These are phyloP conservation scores for Metschnikowia bowlesiae DNA, from an alignment of 805 yeast species.

Conservation along the genomic window DNA sequence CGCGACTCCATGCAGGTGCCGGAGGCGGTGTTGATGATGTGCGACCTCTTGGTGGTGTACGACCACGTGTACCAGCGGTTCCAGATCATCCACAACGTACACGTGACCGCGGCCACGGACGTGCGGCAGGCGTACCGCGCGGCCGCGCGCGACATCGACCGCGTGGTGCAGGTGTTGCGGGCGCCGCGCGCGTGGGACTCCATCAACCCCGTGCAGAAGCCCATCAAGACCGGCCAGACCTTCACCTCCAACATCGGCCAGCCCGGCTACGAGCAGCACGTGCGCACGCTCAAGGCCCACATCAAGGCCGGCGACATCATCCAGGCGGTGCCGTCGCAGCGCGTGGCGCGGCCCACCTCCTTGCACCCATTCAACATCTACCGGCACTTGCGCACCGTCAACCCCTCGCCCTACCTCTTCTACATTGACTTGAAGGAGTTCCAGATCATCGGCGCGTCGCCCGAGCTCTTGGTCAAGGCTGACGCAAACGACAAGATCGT, in stretches of 20 bases:
- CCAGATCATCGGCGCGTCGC: slow-evolving; percentile 96
- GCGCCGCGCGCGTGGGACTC: slow-evolving; percentile 41
- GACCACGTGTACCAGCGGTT: slow-evolving; percentile 93
- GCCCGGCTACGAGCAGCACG: slow-evolving; percentile 87
- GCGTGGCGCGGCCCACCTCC: slow-evolving; percentile 92
- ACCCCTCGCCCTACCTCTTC: slow-evolving; percentile 96
- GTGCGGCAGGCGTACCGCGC: slow-evolving; percentile 42
- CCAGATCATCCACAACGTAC: slow-evolving; percentile 81
- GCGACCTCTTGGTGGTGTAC: slow-evolving; percentile 83
- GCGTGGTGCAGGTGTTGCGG: slow-evolving; percentile 47
- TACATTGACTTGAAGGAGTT: slow-evolving; percentile 89
- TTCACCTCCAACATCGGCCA: slow-evolving; percentile 90
- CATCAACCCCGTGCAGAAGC: slow-evolving; percentile 68
- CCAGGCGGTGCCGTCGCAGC: slow-evolving; percentile 97
- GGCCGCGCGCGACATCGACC: slow-evolving; percentile 57
- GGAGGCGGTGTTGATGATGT: slow-evolving; percentile 87
- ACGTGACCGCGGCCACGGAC: slow-evolving; percentile 31
- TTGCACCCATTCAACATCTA: slow-evolving; percentile 95
- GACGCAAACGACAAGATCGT: slow-evolving; percentile 69
- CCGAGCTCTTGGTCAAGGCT: slow-evolving; percentile 84
- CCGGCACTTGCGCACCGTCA: slow-evolving; percentile 89
- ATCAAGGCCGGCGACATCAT: slow-evolving; percentile 89
- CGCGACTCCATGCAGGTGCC: slow-evolving; percentile 83
- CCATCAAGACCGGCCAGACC: slow-evolving; percentile 60
- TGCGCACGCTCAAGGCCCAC: slow-evolving; percentile 66